A percentile compares a stretch with the other conserved stretches of the same genome.
Evolutionary conservation across 495 filamentous ascomycete species (phyloP).

Genomic region (Podospora didyma): DNA sequence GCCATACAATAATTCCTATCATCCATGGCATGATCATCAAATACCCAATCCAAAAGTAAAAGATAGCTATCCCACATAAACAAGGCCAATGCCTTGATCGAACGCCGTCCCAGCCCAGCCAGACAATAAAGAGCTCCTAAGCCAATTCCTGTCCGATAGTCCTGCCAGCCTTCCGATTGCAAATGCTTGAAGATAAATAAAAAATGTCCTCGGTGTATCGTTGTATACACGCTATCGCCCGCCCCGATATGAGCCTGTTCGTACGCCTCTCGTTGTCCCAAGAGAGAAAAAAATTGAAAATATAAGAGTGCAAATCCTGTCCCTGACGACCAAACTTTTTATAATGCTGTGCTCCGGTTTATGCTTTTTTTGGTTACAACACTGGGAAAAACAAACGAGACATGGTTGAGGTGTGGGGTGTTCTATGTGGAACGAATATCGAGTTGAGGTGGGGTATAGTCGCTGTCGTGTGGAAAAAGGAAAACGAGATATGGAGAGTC

Average conservation of each 20-base stretch:
- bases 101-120: constrained; percentile 19
- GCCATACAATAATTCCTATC: not conserved
- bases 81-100: constrained; percentile 6
- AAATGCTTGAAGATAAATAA: constrained; percentile 32
- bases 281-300: constrained; percentile 30
- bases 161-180: constrained; percentile 16
- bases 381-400: constrained; percentile 30
- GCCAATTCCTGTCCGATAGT: constrained; percentile 5
- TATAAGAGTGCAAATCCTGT: constrained; percentile 25
- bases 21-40: constrained; percentile 19
- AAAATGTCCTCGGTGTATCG: constrained; percentile 33
- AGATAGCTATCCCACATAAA: constrained; percentile 6
- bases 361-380: constrained; percentile 50
- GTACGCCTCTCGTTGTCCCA: constrained; percentile 29
- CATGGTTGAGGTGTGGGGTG: constrained; percentile 24
- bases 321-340: constrained; percentile 38
- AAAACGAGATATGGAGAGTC: not conserved
- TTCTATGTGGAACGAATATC: constrained; percentile 13
- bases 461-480: not conserved
- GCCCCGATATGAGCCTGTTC: constrained; percentile 11
- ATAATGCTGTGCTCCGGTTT: constrained; percentile 51
- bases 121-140: constrained; percentile 13
- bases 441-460: constrained; percentile 37
- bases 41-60: not conserved
- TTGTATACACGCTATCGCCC: constrained; percentile 4